Evolutionary conservation across 1,284 basidiomycete species (phyloP), one percentile per base, ranked within the genome.

Genomic region (Ceratobasidium sp.): DNA sequence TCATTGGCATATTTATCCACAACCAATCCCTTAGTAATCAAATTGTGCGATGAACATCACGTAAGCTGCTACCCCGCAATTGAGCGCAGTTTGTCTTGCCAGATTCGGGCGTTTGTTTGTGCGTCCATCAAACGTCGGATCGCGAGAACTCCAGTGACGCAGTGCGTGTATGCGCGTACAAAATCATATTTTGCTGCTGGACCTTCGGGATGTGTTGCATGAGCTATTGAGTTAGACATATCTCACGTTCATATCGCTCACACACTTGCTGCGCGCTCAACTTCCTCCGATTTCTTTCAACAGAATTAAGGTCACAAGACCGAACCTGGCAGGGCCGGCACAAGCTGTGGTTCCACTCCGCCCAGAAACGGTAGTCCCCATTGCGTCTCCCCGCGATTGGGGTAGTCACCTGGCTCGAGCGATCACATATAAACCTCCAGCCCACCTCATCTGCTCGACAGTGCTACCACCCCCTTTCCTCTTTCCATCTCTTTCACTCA

Each of bases 281-380:
- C 16, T 30, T 3, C 2, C 43, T 30, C 59, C 43, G 44, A 46
- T 46, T 4, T 23, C 41, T 2, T 35, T 26, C 57, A 16, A 59
- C 18, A 43, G 35, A 21, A 28, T 38, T 38, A n/a, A 59, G 64
- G 43, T 67, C 64, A 67, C 64, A 67, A 67, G 64, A 67, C 64
- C 64, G 64, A 67, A 67, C 64, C 64, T 41, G 32, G 18, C 49
- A 44, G 52, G 64, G 64, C 64, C 52, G 64, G 64, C 35, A 14
- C 23, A 5, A 14, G 5, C 6, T 54, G 35, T 38, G 35, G 35
- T 38, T 38, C 35, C 6, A 38, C 35, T 28, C 50, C 50, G 32
- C 14, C 64, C 64, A 46, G 44, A 67, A 50, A 44, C 50, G 41
- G 64, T 28, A 67, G 26, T 13, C 64, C n/a, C 30, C 44, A 14